These are phyloP conservation scores for Trypanosoma platydactyli DNA, from an alignment of 208 protist species.

Conservation along the genomic window DNA sequence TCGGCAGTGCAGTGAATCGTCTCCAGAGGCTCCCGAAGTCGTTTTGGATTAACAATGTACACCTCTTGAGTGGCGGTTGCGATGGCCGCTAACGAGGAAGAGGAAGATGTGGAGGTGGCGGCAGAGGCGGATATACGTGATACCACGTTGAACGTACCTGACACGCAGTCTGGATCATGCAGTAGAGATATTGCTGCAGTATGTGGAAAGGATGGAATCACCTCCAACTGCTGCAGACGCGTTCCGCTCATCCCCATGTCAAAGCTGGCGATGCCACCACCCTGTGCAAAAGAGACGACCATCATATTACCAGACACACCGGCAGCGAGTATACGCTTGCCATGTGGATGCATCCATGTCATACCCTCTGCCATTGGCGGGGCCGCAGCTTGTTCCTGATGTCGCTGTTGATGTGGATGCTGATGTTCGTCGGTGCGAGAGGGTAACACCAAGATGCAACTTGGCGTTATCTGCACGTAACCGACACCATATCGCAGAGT, in stretches of 20 bases:
- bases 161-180: conserved; percentile 36
- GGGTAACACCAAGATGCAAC: conserved; percentile 52
- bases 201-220: conserved; percentile 65
- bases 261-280: conserved; percentile 77
- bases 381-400: background rate
- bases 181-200: conserved; percentile 60
- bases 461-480: conserved; percentile 77
- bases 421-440: conserved; percentile 4
- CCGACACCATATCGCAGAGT: conserved; percentile 66
- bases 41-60: conserved; percentile 59
- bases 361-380: conserved; percentile 33
- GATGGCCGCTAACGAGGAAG: conserved; percentile 59
- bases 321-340: conserved; percentile 72
- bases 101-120: conserved; percentile 8
- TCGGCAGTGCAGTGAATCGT: conserved; percentile 39
- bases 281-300: conserved; percentile 59
- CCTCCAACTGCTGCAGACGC: conserved; percentile 56
- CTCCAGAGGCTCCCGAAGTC: conserved; percentile 69
- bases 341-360: conserved; percentile 73
- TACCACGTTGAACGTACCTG: background rate
- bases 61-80: conserved; percentile 68
- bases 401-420: background rate
- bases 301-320: conserved; percentile 50
- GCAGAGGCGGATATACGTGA: too few relatives aligned
- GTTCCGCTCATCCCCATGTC: conserved; percentile 58